phyloP scores from a whole-genome alignment of 1,284 basidiomycete species.

The Cutaneotrichosporon sp. region DNA sequence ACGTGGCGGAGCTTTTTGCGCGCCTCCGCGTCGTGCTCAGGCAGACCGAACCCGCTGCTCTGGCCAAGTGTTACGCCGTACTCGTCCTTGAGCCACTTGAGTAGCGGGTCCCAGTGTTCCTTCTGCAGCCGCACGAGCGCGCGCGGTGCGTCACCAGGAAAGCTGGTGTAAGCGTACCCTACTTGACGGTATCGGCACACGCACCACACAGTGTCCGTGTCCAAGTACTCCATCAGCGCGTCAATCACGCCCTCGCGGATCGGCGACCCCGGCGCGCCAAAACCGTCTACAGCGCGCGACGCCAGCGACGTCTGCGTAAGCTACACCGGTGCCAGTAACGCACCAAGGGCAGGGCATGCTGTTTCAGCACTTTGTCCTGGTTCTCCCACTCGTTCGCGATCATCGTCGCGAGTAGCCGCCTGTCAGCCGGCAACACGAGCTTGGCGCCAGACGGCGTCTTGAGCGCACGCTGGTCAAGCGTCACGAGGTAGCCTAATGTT shows the following conservation, averaged over 20 bases:
- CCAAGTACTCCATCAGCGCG: conserved; percentile 77
- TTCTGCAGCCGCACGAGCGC: conserved; percentile 73
- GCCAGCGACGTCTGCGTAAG: conserved; percentile 71
- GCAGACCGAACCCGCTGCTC: conserved; percentile 63
- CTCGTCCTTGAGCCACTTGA: conserved; percentile 67
- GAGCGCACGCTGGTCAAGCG: conserved; percentile 76
- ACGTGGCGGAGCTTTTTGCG: conserved; percentile 58
- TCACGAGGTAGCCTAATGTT: conserved; percentile 58
- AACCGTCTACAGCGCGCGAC: conserved; percentile 79
- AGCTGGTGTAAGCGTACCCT: conserved; percentile 54
- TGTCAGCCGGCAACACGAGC: conserved; percentile 65
- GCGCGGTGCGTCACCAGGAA: conserved; percentile 71
- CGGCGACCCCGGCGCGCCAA: conserved; percentile 53
- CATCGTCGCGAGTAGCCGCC: conserved; percentile 69
- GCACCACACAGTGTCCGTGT: conserved; percentile 93
- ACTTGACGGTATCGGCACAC: conserved; percentile 14
- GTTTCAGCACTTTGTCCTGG: conserved; percentile 78
- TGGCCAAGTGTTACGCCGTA: conserved; percentile 64
- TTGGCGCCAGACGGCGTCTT: conserved; percentile 79
- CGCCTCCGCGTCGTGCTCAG: conserved; percentile 64
- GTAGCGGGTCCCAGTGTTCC: conserved; percentile 83
- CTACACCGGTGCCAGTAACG: conserved; percentile 26
- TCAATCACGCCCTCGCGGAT: conserved; percentile 63
- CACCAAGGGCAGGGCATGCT: conserved; percentile 86
- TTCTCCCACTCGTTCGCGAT: conserved; percentile 96